Percentiles rank a stretch among this genome's conserved stretches.
Evolutionary conservation across 2,329 filamentous ascomycete genomes (phyloP).

Genomic region (Botrytis tulipae): DNA sequence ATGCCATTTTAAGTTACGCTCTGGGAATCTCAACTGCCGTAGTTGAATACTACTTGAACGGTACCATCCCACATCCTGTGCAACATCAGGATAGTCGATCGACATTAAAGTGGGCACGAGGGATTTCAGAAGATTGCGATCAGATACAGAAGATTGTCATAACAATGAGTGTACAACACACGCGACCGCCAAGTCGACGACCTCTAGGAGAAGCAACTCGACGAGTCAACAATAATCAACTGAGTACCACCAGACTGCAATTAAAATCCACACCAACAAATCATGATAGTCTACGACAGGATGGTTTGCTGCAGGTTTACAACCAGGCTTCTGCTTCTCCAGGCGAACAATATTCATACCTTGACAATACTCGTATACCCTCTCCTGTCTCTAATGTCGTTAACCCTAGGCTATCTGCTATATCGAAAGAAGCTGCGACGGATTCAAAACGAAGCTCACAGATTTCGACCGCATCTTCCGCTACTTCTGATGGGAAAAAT

Average conservation of each 20-base stretch:
- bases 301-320: constrained; percentile 27
- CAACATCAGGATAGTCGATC: neutral
- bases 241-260: constrained; percentile 6
- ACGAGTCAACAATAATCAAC: constrained; percentile 37
- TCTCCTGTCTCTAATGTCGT: constrained; percentile 36
- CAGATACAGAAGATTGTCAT: neutral
- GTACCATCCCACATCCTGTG: neutral
- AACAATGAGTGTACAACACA: constrained; percentile 29
- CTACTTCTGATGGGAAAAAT: constrained; percentile 36
- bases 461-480: constrained; percentile 42
- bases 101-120: neutral
- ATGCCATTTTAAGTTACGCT: neutral
- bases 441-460: constrained; percentile 43
- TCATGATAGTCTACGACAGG: constrained; percentile 32
- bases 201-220: constrained; percentile 37
- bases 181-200: constrained; percentile 35
- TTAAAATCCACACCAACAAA: constrained; percentile 30
- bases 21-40: neutral
- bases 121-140: neutral
- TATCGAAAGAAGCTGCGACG: constrained; percentile 37
- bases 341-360: constrained; percentile 22
- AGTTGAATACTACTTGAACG: neutral
- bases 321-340: constrained; percentile 21
- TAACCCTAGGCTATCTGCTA: constrained; percentile 39
- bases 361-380: constrained; percentile 26